phyloP scores from a whole-genome alignment of 345 rosid species.

The rapeseed (Brassica napus) region Da-Ae NC_063446.1:16080501-16081000 shows the following conservation, averaged over 20 bases:
- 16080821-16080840: conserved; percentile 20
- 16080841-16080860: not conserved
- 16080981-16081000: not conserved
- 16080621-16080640: conserved; percentile 15
- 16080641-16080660: not conserved
- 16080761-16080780: conserved; percentile 39
- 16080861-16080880: not conserved
- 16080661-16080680: conserved; percentile 26
- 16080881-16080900: conserved; percentile 17
- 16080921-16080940: conserved; percentile 16
- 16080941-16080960: conserved; percentile 4
- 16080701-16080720: conserved; percentile 45
- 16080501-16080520: conserved; percentile 34
- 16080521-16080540: conserved; percentile 31
- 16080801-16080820: not conserved
- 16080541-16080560: conserved; percentile 44
- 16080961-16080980: conserved; percentile 7
- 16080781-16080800: conserved; percentile 38
- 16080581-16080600: conserved; percentile 37
- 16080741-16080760: conserved; percentile 41
- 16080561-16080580: conserved; percentile 41
- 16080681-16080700: conserved; percentile 42
- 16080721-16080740: conserved; percentile 36
- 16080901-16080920: conserved; percentile 34
- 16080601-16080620: conserved; percentile 33